Percentiles rank a stretch among this genome's conserved stretches.
These are phyloP conservation scores for Solanum gracilifrons DNA, from an alignment of 257 asterid genomes.

Conservation along the genomic window DNA sequence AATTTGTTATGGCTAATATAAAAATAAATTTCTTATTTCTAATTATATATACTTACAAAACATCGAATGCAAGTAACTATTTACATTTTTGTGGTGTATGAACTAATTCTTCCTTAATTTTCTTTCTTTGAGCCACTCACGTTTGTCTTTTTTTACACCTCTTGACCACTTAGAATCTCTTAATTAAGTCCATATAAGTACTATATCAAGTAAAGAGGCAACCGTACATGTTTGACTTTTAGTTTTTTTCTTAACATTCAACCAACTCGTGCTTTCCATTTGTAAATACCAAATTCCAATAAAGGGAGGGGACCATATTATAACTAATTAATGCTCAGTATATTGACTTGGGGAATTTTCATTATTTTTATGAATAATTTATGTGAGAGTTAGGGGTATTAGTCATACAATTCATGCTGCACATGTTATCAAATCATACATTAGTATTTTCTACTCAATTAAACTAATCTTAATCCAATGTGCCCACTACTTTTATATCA, in stretches of 20 bases:
- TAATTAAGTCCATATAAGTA: neutral
- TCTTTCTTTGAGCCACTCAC: neutral
- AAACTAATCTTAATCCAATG: neutral
- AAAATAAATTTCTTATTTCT: no score
- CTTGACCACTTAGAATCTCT: neutral
- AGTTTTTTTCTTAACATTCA: neutral
- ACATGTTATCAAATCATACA: neutral
- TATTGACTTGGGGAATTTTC: neutral
- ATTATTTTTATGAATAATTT: neutral
- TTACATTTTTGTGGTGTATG: neutral
- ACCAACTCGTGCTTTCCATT: neutral
- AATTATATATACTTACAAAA: no score
- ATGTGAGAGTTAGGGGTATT: neutral
- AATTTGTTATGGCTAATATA: neutral
- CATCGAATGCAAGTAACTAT: neutral
- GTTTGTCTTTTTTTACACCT: neutral
- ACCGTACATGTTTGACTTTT: neutral
- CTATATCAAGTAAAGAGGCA: neutral
- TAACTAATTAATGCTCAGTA: neutral
- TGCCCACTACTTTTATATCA: neutral
- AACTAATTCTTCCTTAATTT: no score
- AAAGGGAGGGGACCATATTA: neutral
- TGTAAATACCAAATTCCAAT: neutral
- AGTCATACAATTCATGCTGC: neutral
- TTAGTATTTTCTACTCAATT: neutral